Evolutionary conservation across 192 early-diverging fungal species (phyloP).

Genomic region (Linnemannia zychae): DNA sequence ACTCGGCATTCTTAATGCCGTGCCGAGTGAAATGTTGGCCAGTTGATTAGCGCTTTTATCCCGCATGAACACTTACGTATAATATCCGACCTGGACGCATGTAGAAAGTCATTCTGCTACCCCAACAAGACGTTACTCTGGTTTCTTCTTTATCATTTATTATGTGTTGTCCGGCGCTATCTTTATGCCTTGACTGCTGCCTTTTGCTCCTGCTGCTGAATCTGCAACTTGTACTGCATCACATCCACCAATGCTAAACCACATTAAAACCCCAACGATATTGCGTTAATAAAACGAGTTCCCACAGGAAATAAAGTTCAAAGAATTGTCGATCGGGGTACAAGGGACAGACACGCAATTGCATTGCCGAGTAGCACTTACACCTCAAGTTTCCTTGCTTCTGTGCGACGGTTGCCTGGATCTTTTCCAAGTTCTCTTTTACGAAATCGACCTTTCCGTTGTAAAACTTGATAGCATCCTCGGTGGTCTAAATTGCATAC

Average conservation of each 20-base stretch:
- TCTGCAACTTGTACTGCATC: conserved; percentile 68
- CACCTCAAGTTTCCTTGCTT: conserved; percentile 81
- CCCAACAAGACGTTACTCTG: neutral
- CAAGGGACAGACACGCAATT: neutral
- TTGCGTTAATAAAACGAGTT: neutral
- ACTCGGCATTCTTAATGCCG: conserved; percentile 2
- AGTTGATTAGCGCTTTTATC: neutral
- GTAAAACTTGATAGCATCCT: conserved; percentile 89
- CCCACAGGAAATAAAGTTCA: neutral
- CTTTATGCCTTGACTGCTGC: conserved; percentile 50
- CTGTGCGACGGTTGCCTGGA: conserved; percentile 85
- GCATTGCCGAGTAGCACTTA: conserved; percentile 31
- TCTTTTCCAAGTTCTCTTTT: conserved; percentile 81
- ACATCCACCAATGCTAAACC: conserved; percentile 64
- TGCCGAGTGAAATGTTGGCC: neutral
- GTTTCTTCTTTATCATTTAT: conserved; percentile 1
- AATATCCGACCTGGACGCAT: neutral
- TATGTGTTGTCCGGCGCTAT: neutral
- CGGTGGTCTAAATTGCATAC: conserved; percentile 62
- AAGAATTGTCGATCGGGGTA: too few relatives aligned
- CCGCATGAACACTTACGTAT: neutral
- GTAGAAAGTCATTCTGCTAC: neutral
- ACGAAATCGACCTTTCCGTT: conserved; percentile 86
- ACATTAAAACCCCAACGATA: too few relatives aligned
- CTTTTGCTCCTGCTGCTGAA: conserved; percentile 57